phyloP scores from a whole-genome alignment of 306 rosid genomes.

The Psophocarpus tetragonolobus region DNA sequence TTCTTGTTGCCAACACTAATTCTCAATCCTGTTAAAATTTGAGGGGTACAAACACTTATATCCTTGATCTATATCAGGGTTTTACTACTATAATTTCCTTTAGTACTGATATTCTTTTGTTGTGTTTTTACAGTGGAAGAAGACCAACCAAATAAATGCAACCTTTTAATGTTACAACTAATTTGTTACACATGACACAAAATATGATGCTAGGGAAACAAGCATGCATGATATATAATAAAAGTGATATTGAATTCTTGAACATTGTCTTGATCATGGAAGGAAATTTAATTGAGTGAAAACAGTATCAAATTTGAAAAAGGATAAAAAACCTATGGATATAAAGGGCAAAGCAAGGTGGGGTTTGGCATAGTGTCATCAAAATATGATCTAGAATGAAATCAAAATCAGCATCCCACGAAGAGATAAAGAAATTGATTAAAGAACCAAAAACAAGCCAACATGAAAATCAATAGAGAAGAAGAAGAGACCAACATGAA shows the following conservation, averaged over 20 bases:
- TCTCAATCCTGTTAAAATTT: too few species aligned
- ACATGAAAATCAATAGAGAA: too few species aligned
- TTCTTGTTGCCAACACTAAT: too few species aligned
- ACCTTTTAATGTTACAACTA: neutral
- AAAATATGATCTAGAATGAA: constrained; percentile 31
- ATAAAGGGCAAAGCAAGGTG: constrained; percentile 38
- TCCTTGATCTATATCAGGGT: too few species aligned
- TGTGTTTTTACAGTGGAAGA: too few species aligned
- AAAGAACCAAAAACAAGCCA: constrained; percentile 21
- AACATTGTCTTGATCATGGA: neutral
- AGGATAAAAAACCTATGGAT: neutral
- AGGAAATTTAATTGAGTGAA: constrained; percentile 27
- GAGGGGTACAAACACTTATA: too few species aligned
- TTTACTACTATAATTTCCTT: too few species aligned
- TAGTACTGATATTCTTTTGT: too few species aligned
- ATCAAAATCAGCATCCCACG: constrained; percentile 42
- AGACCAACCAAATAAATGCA: constrained; percentile 4
- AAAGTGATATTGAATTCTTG: too few species aligned
- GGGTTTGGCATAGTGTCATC: constrained; percentile 44
- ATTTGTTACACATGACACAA: constrained; percentile 28
- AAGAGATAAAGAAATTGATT: constrained; percentile 33
- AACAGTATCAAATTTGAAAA: constrained; percentile 3
- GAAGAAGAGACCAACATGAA: too few species aligned
- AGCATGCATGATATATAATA: constrained; percentile 36
- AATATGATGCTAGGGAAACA: neutral